These are phyloP conservation scores for Cercospora janseana DNA, from an alignment of 2,329 filamentous ascomycete species.

Conservation along the genomic window DNA sequence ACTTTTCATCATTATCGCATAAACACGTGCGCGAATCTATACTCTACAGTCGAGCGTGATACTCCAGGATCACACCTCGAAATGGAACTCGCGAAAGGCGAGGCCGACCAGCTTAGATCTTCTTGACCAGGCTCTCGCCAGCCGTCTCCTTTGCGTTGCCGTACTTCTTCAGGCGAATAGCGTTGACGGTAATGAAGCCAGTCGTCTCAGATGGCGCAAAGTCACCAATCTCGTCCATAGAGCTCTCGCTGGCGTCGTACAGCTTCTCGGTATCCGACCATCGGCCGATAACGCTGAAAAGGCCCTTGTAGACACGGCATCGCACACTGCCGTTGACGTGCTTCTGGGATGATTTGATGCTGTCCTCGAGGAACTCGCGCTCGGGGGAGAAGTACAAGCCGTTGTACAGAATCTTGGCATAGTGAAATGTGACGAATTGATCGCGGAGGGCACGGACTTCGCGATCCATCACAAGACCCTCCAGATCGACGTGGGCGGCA, in stretches of 20 bases:
- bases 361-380: slow-evolving; percentile 68
- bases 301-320: slow-evolving; percentile 66
- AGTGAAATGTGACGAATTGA: slow-evolving; percentile 67
- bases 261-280: slow-evolving; percentile 66
- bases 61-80: slow-evolving; percentile 8
- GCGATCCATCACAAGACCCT: slow-evolving; percentile 66
- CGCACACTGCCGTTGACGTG: slow-evolving; percentile 62
- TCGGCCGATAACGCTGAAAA: slow-evolving; percentile 59
- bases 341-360: slow-evolving; percentile 60
- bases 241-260: slow-evolving; percentile 63
- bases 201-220: slow-evolving; percentile 66
- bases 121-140: slow-evolving; percentile 36
- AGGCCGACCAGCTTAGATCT: slow-evolving; percentile 7
- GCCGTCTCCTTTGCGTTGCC: slow-evolving; percentile 41
- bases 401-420: slow-evolving; percentile 60
- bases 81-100: not conserved
- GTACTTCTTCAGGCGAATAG: slow-evolving; percentile 54
- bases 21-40: slow-evolving; percentile 4
- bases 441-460: slow-evolving; percentile 68
- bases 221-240: slow-evolving; percentile 69
- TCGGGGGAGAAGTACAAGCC: slow-evolving; percentile 69
- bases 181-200: slow-evolving; percentile 68
- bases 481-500: slow-evolving; percentile 59
- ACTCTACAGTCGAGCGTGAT: slow-evolving; percentile 8
- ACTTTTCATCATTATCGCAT: slow-evolving; percentile 10